Base-by-base conservation (phyloP, 2,329 filamentous ascomycete species). In the Ophiobolus disseminans region DNA sequence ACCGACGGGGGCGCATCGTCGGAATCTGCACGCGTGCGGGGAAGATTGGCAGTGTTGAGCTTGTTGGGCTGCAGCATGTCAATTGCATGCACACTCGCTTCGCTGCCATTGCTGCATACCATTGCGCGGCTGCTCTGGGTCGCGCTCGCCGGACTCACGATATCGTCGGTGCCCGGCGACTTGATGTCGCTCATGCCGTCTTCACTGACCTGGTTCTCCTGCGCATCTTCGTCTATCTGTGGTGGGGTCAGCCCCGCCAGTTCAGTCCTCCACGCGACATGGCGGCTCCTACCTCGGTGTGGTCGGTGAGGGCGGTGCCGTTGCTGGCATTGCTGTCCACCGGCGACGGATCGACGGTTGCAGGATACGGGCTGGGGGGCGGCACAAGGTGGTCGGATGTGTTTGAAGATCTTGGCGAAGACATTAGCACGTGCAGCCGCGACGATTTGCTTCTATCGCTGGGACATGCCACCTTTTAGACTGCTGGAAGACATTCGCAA, bases 271-370 rank as follows among this genome's bases (percentile, higher is more conserved):
- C 11, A 32, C 32, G 22, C 9, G 10, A 16, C 13, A 13, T 38
- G 3, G n/a, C 13, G 22, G 45, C 38, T 14, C 31, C 28, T 67
- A 74, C 70, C 61, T 94, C 90, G 9, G 90, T 93, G 35, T 84
- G 86, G 65, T 94, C 90, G 8, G 90, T 93, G 30, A 83, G 86
- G 63, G 88, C 88, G 19, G 90, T 94, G 50, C 89, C 89, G 68
- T 89, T 92, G 30, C 90, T 94, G 40, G 91, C 91, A 68, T 89
- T 92, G 30, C 90, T 94, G 40, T 91, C 91, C 19, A 93, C 89
- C 6, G 90, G 90, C 14, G 90, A 93, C 8, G 90, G 90, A 31
- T 90, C 89, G 43, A 91, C 87, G 58, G 53, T 87, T 80, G 73
- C 85, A 82, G 68, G 83, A 73, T 78, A 87, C 22, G 77, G 78